Conservation (phyloP, 805 yeast species). For the Pichia nakasei region DNA sequence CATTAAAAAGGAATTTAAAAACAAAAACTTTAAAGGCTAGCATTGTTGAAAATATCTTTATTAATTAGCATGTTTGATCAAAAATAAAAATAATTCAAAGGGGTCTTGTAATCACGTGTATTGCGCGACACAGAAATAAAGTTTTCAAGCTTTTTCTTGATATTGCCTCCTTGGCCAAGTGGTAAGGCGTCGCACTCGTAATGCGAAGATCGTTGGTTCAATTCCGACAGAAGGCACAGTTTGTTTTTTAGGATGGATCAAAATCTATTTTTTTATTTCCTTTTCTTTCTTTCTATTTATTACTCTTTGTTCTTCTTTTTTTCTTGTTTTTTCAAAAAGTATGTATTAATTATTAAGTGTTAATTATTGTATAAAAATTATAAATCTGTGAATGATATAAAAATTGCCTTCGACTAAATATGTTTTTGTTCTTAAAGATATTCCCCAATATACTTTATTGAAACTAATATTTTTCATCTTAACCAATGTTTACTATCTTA, state of each 20-base stretch:
- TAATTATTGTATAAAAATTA: too few species aligned
- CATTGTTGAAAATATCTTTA: too few species aligned
- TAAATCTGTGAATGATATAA: neutral
- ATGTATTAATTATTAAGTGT: neutral
- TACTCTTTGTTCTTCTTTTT: too few species aligned
- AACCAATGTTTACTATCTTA: neutral
- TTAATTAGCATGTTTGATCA: too few species aligned
- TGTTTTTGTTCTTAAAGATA: slow-evolving; percentile 1
- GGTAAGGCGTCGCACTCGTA: slow-evolving; percentile 41
- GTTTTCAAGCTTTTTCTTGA: too few species aligned
- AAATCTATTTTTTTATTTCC: too few species aligned
- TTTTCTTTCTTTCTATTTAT: too few species aligned
- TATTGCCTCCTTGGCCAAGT: slow-evolving; percentile 35
- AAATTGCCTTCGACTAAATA: neutral
- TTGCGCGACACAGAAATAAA: too few species aligned
- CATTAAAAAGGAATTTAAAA: too few species aligned
- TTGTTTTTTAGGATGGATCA: neutral
- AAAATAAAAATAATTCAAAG: too few species aligned
- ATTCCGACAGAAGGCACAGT: slow-evolving; percentile 33
- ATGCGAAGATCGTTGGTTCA: slow-evolving; percentile 38
- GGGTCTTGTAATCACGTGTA: too few species aligned
- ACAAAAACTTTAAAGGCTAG: too few species aligned
- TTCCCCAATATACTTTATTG: slow-evolving; percentile 14
- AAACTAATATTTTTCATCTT: neutral
- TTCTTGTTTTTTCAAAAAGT: neutral